phyloP scores from a whole-genome alignment of 306 rosid genomes.

The Phaseolus lunatus region DNA sequence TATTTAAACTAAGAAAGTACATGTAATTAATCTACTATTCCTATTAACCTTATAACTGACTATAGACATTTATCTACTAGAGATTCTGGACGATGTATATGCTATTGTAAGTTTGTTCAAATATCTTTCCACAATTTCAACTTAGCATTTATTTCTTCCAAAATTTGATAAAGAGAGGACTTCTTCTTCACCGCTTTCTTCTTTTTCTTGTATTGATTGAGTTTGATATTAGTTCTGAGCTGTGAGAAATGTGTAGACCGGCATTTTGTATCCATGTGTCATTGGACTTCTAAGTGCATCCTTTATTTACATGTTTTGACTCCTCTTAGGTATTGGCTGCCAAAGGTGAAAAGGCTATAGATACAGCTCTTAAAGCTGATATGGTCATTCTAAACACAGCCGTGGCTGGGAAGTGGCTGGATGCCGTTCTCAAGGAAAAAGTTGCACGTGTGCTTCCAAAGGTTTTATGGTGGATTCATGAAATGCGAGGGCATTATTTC shows the following conservation, averaged over 20 bases:
- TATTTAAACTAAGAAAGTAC: not conserved
- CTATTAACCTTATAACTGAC: slow-evolving; percentile 1
- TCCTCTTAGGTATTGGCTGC: slow-evolving; percentile 73
- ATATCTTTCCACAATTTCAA: not conserved
- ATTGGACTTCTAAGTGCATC: slow-evolving; percentile 37
- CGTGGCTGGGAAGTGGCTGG: slow-evolving; percentile 99
- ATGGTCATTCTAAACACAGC: slow-evolving; percentile 92
- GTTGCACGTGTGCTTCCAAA: slow-evolving; percentile 81
- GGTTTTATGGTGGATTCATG: slow-evolving; percentile 99
- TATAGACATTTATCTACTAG: not conserved
- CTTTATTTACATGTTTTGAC: slow-evolving; percentile 22
- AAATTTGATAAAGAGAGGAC: not conserved
- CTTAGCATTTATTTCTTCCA: slow-evolving; percentile 19
- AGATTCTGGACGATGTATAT: slow-evolving; percentile 21
- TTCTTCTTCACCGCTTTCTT: not conserved
- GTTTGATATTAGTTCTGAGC: slow-evolving; percentile 9
- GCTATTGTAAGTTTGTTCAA: not conserved
- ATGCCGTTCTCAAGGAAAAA: slow-evolving; percentile 80
- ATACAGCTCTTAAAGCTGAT: slow-evolving; percentile 82
- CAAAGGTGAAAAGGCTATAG: slow-evolving; percentile 76
- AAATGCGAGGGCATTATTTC: slow-evolving; percentile 99
- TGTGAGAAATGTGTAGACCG: slow-evolving; percentile 12
- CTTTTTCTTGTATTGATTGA: not conserved
- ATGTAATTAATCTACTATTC: not conserved
- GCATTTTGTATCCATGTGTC: slow-evolving; percentile 22